Evolutionary conservation across 2,329 filamentous ascomycete genomes (phyloP).

Genomic region (Cytospora piceicola): DNA sequence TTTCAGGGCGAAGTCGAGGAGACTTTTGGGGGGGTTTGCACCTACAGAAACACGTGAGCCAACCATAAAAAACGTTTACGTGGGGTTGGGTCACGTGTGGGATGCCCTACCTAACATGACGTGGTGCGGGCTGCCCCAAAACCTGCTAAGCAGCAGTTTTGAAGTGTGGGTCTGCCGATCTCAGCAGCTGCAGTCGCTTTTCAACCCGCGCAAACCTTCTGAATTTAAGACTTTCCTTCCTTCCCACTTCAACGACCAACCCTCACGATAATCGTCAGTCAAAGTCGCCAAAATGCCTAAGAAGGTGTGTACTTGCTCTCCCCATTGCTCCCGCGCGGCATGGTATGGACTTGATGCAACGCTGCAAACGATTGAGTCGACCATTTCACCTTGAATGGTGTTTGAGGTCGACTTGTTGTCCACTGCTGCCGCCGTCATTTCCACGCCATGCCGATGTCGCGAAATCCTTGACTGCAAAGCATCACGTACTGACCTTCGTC

Average conservation of each 20-base stretch:
- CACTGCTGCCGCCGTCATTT: not conserved
- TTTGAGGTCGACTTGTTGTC: not conserved
- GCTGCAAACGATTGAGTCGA: not conserved
- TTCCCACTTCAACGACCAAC: slow-evolving; percentile 24
- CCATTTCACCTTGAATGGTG: not conserved
- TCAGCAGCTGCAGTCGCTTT: not conserved
- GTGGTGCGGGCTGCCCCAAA: not conserved
- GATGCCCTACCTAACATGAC: slow-evolving; percentile 3
- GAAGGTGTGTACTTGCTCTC: slow-evolving; percentile 55
- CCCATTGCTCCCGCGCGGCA: not conserved
- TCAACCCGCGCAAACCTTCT: slow-evolving; percentile 16
- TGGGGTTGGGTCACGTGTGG: slow-evolving; percentile 1
- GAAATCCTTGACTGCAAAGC: not conserved
- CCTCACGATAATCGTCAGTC: slow-evolving; percentile 43
- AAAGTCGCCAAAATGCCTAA: slow-evolving; percentile 68
- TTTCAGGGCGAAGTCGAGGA: not conserved
- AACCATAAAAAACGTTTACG: not conserved
- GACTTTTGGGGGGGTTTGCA: slow-evolving; percentile 9
- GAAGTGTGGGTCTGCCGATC: slow-evolving; percentile 4
- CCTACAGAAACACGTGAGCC: not conserved
- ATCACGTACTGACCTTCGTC: slow-evolving; percentile 7
- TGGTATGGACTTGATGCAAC: not conserved
- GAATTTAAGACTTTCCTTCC: slow-evolving; percentile 5
- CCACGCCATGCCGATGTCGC: not conserved
- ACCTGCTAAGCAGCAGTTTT: slow-evolving; percentile 1